A percentile compares a stretch with the other conserved stretches of the same genome.
phyloP scores from a whole-genome alignment of 306 rosid species.

The Adenanthera pavonina region DNA sequence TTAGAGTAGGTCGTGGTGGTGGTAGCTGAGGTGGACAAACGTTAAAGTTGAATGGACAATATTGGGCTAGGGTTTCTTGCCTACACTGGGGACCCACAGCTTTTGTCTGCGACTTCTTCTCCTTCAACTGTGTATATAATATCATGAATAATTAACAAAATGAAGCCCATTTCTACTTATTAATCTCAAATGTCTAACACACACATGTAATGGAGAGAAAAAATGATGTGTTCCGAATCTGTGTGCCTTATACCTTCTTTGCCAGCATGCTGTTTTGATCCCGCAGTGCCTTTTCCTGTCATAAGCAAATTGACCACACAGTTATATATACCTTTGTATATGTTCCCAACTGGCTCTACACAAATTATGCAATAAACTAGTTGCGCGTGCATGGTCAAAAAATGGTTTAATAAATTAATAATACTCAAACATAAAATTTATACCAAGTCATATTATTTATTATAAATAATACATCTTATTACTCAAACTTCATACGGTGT shows the following conservation, averaged over 20 bases:
- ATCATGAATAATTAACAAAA: background rate
- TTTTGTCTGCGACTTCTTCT: background rate
- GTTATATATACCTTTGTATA: no score
- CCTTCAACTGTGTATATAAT: background rate
- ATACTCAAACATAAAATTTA: no score
- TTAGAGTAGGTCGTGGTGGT: background rate
- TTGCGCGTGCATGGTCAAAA: no score
- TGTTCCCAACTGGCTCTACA: background rate
- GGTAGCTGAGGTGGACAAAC: background rate
- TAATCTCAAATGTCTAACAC: background rate
- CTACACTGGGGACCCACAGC: no score
- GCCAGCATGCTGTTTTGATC: background rate
- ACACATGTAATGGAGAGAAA: no score
- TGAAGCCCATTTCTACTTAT: background rate
- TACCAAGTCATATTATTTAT: no score
- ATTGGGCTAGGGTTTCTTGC: background rate
- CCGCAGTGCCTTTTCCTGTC: background rate
- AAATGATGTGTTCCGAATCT: no score
- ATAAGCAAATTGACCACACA: background rate
- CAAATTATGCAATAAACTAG: no score
- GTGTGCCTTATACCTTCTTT: background rate
- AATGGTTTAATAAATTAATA: no score
- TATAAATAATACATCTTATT: no score
- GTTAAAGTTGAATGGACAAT: background rate
- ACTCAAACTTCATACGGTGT: no score